Base-by-base conservation (phyloP, 2,329 filamentous ascomycete species). In the Epichloe sylvatica region DNA sequence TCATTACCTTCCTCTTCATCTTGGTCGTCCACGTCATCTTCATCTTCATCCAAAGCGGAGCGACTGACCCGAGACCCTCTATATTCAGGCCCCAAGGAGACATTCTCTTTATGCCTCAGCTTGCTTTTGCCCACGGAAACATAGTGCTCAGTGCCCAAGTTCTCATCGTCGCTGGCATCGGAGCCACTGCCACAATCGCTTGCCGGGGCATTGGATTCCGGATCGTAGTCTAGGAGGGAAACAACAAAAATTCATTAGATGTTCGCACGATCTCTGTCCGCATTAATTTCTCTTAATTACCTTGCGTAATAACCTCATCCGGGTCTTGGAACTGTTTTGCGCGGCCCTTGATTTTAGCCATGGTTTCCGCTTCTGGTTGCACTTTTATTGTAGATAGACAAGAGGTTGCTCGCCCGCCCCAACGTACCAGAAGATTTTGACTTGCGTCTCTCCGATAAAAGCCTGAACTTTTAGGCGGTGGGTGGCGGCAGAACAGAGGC, bases 111-210 rank as follows among this genome's bases (percentile, higher is more conserved):
- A 61, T 86, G 83, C 55, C 88, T 81, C 56, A 96, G 71, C 63
- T 86, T 91, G 69, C 84, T 92, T 72, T 90, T 92, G 19, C 83
- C 84, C 34, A 95, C 86, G 47, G 76, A 67, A 41, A 85, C 77
- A 62, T 97, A 97, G 64, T 97, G 91, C 59, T 95, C 91, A 34
- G 90, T 84, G 19, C 84, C 88, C 11, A 74, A 73, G 52, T 77
- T 67, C 45, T 73, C 73, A 30, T 75, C 69, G 5, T 67, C 70
- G 57, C 72, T 73, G 15, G 66, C 70, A 17, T 69, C 70, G 55
- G 69, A 74, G 33, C 66, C 73, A 42, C 74, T 78, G 46, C 71
- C 75, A 13, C 64, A 72, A 41, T 77, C 77, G 49, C 76, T 76
- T 50, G 73, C 75, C 15, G 74, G 73, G 17, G 70, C 71, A 53